Evolutionary conservation across 306 rosid species (phyloP).

Genomic region (Psophocarpus tetragonolobus): DNA sequence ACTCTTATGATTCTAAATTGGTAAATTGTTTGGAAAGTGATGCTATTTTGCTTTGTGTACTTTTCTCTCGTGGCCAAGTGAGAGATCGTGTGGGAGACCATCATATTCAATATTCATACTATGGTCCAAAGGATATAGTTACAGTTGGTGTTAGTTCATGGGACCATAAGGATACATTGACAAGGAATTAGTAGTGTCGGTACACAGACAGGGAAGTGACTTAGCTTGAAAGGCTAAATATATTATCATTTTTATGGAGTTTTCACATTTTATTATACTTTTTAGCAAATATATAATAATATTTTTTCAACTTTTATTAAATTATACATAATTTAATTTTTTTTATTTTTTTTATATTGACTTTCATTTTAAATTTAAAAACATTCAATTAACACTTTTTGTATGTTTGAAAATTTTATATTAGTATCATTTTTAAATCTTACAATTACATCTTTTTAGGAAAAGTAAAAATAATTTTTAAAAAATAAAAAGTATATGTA

Average conservation of each 20-base stretch:
- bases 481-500: too few species aligned
- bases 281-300: too few species aligned
- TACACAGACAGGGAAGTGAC: slow-evolving; percentile 18
- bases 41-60: neutral
- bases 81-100: slow-evolving; percentile 5
- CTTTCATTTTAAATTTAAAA: too few species aligned
- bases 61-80: neutral
- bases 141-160: slow-evolving; percentile 1
- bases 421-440: too few species aligned
- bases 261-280: neutral
- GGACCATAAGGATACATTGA: slow-evolving; percentile 29
- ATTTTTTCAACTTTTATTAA: too few species aligned
- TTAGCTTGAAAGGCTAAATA: slow-evolving; percentile 37
- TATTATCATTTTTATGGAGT: neutral
- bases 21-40: slow-evolving; percentile 4
- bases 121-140: neutral
- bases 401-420: too few species aligned
- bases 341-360: too few species aligned
- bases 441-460: too few species aligned
- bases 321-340: too few species aligned
- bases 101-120: slow-evolving; percentile 12
- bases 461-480: too few species aligned
- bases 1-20: neutral
- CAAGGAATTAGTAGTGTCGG: slow-evolving; percentile 3
- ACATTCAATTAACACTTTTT: too few species aligned